Base-by-base conservation (phyloP, 1,284 basidiomycete species). In the Kwoniella shivajii region DNA sequence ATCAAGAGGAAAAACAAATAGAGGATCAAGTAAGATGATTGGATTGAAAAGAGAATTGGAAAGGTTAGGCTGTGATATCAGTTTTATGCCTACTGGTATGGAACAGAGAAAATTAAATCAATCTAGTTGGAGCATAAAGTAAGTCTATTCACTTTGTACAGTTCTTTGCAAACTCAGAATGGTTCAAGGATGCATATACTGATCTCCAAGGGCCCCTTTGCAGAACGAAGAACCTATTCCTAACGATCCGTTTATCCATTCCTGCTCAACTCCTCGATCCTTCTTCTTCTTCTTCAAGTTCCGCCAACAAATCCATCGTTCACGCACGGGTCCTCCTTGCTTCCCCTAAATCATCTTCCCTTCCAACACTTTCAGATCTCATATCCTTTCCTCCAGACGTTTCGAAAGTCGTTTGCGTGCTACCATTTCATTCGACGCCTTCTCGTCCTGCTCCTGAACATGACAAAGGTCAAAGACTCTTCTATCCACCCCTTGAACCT, bases 71-170 rank as follows among this genome's bases (percentile, higher is more conserved):
- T 82, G 68, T 13, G 56, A 61, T n/a, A 68, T 92, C 72, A 88
- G 90, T 41, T 68, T 89, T 54, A 81, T 93, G 46, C 85, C 90
- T 0, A 75, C 82, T 31, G 91, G 90, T n/a, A 94, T 94, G 91
- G 86, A 88, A 66, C 80, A 84, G 61, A 80, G 86, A 60, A 85
- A 82, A 63, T 66, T 82, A 54, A 93, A 92, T 73, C 88, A 90
- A 73, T 90, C 89, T 9, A 82, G 81, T 39, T 92, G 88, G 85
- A 87, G 92, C 78, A 80, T 81, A 69, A 90, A 84, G 91, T 91
- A 75, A 72, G 84, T 82, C 34, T 64, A 44, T 26, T 53, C 41
- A 46, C 56, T 33, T 48, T 29, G 20, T 24, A 7, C 43, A 34
- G 30, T n/a, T 36, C 44, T 16, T 16, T 54, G 24, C 29, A 30